Conservation (phyloP, 2,329 filamentous ascomycete species). For the Fusarium coicis region DNA sequence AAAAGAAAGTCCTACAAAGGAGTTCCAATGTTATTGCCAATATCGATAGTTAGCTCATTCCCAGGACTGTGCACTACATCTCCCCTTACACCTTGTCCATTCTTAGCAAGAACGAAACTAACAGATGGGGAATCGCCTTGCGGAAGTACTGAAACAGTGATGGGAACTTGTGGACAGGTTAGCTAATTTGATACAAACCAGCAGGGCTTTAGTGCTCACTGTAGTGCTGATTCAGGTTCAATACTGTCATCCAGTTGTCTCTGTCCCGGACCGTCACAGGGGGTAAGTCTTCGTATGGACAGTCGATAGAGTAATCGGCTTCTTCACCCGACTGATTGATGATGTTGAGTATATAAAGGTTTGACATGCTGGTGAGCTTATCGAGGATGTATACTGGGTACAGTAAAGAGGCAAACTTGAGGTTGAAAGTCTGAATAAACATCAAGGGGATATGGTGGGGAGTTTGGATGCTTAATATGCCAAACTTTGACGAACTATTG, state of each 20-base stretch:
- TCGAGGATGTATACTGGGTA: rapidly evolving
- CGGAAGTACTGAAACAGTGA: background rate
- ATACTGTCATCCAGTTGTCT: background rate
- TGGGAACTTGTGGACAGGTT: background rate
- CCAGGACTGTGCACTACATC: background rate
- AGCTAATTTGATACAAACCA: rapidly evolving
- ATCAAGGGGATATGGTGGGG: background rate
- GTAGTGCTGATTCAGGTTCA: background rate
- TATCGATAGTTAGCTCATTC: background rate
- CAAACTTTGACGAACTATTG: background rate
- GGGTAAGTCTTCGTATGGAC: background rate
- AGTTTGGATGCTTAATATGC: rapidly evolving
- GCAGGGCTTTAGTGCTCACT: background rate
- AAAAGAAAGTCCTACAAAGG: background rate
- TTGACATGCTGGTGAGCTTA: background rate
- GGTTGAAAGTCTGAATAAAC: rapidly evolving
- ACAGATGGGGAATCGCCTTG: background rate
- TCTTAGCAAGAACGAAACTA: background rate
- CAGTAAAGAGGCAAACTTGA: rapidly evolving
- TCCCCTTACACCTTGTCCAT: background rate
- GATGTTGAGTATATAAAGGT: background rate
- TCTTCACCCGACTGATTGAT: background rate
- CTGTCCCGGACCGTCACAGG: background rate
- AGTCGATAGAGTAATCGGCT: background rate
- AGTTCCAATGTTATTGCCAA: background rate